Base-by-base conservation (phyloP, 805 yeast genomes). In the Metschnikowia aberdeeniae region DNA sequence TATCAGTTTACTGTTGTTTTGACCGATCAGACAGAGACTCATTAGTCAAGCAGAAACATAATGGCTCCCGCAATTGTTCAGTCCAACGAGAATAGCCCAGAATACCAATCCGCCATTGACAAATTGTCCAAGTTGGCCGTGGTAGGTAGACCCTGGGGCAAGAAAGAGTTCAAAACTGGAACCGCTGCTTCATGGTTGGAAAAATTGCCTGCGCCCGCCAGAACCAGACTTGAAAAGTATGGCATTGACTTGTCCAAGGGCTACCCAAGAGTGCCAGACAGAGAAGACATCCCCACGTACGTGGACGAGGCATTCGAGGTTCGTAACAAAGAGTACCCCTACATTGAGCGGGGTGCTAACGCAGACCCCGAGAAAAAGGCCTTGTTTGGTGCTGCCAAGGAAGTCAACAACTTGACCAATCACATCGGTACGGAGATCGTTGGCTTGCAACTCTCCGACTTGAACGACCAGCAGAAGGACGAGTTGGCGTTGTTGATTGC, bases 321-420 rank as follows among this genome's bases (percentile, higher is more conserved):
- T 43, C 51, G 66, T 37, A 51, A 56, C 53, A 53, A 53, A 37
- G 63, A 54, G 36, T 49, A 40, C 44, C 59, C 61, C 3, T 62
- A 56, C 43, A 48, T 58, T 13, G 66, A 62, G 34, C 46, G 66
- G 29, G 66, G 60, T 10, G 50, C 50, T 44, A 54, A 53, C 29
- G 66, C 66, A 27, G 66, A 62, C 44, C 64, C 64, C 2, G 62
- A 61, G 32, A 62, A 61, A 52, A 59, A 57, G 49, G 65, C 66
- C 2, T 53, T 62, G 49, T 58, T 62, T 22, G 62, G 63, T 12
- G 66, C 66, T 13, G 65, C 66, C 26, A 61, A 53, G 41, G 62
- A 59, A 41, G 66, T 62, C n/a, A 58, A 31, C 29, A 34, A 62
- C 50, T 55, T 62, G 54, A 60, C 66, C 48, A 59, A 59, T 43